Base-by-base conservation (phyloP, 306 rosid genomes). In the Sechiopsis laciniata region DNA sequence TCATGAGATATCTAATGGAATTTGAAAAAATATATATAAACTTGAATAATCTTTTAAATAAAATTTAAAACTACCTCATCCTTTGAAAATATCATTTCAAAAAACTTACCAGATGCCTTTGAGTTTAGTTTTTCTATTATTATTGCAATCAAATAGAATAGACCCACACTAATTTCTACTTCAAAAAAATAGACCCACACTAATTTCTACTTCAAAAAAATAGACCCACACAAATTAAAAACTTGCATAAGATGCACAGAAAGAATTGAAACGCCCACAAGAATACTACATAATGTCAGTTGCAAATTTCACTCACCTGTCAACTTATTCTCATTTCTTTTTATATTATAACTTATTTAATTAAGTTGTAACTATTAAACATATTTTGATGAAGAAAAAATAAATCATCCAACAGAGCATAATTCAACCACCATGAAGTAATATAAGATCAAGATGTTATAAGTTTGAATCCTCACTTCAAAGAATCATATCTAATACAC, bases 131-230 rank as follows among this genome's bases (percentile, higher is more conserved):
- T 66, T 66, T 32, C 2, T 66, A 19, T 66, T 66, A 66, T 19
- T 42, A 66, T 66, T 64, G 26, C 1, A 40, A 66, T 65, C 16
- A 37, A 10, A n/a, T n/a, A 16, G 71, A 42, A 32, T 32, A 32
- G 37, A 32, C 72, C 72, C 72, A 66, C 72, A 20, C 35, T 20
- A 66, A 42, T 65, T 42, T 32, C 37, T 32, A 32, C 32, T 29
- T 29, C 37, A 66, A 45, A 26, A 26, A 26, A 1, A 26, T 26
- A 26, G 29, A 26, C 29, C 29, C 29, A 26, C 72, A 20, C 35
- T 20, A 66, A 42, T 65, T 42, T 32, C 37, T 32, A 32, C 32
- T 29, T 29, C 37, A 66, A 45, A 26, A 26, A 26, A 1, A 26
- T 26, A 26, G 29, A 26, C 29, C 29, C 29, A 26, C 29, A 26